phyloP scores from a whole-genome alignment of 306 rosid genomes.

The Parietaria judaica region DNA sequence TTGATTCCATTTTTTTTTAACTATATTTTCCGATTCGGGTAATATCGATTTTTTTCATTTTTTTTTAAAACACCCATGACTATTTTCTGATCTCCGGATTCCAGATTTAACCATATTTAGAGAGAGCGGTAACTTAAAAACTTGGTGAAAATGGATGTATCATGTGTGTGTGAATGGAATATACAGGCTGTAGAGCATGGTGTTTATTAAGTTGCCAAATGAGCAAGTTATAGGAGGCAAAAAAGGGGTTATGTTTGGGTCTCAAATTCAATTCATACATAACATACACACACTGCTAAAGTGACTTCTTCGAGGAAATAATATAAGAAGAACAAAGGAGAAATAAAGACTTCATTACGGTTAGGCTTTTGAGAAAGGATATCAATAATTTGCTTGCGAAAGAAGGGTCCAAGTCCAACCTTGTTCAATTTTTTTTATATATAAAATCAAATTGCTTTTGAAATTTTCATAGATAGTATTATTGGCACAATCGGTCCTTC shows the following conservation, averaged over 20 bases:
- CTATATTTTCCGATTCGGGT: too few relatives aligned
- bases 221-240: slow-evolving; percentile 16
- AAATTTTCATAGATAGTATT: too few relatives aligned
- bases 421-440: slow-evolving; percentile 12
- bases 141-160: neutral
- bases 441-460: neutral
- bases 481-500: too few relatives aligned
- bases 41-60: too few relatives aligned
- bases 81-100: too few relatives aligned
- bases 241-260: slow-evolving; percentile 17
- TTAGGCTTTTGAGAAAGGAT: slow-evolving; percentile 52
- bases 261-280: slow-evolving; percentile 11
- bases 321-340: slow-evolving; percentile 20
- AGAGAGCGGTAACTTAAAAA: neutral
- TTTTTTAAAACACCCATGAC: too few relatives aligned
- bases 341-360: slow-evolving; percentile 25
- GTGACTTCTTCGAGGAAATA: slow-evolving; percentile 32
- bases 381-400: slow-evolving; percentile 32
- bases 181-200: slow-evolving; percentile 3
- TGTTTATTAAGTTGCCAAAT: slow-evolving; percentile 14
- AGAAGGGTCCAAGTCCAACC: slow-evolving; percentile 19
- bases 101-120: too few relatives aligned
- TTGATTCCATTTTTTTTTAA: too few relatives aligned
- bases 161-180: slow-evolving; percentile 1
- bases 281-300: slow-evolving; percentile 35